Percentiles rank a stretch among this genome's conserved stretches.
phyloP scores from a whole-genome alignment of 768 basidiomycete genomes.

The Pisolithus microcarpus region DNA sequence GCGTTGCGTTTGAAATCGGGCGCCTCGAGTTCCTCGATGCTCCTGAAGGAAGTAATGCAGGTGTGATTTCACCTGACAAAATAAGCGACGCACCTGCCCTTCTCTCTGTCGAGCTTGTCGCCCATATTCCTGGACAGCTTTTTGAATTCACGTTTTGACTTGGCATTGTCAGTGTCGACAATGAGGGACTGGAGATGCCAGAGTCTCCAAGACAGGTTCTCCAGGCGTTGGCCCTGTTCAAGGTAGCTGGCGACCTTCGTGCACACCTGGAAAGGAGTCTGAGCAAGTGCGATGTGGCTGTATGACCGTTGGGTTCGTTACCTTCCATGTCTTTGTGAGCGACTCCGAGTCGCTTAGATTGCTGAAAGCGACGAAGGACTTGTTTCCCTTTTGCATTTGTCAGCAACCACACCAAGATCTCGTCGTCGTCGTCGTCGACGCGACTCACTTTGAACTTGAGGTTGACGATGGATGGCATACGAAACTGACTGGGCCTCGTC shows the following conservation, averaged over 20 bases:
- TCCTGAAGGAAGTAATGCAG: conserved; percentile 36
- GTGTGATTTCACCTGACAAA: conserved; percentile 5
- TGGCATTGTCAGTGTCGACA: conserved; percentile 86
- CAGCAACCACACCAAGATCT: conserved; percentile 4
- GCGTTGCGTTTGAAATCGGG: conserved; percentile 75
- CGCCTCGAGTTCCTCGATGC: conserved; percentile 78
- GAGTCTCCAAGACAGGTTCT: conserved; percentile 88
- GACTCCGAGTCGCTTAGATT: conserved; percentile 81
- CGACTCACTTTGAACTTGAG: conserved; percentile 70
- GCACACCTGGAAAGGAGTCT: conserved; percentile 51
- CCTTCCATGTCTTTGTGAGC: conserved; percentile 89
- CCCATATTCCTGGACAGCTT: conserved; percentile 85
- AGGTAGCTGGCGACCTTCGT: conserved; percentile 87
- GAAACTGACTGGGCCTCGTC: too few relatives aligned
- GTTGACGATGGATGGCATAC: conserved; percentile 76
- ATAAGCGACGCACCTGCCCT: conserved; percentile 60
- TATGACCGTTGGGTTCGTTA: conserved; percentile 13
- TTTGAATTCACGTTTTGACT: conserved; percentile 82
- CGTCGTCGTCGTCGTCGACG: conserved; percentile 10
- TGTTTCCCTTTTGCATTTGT: conserved; percentile 58
- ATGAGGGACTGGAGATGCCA: conserved; percentile 91
- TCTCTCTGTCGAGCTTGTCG: conserved; percentile 89
- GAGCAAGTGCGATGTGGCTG: too few relatives aligned
- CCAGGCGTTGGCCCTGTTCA: conserved; percentile 85
- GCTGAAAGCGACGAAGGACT: conserved; percentile 90